These are phyloP conservation scores for Lentinula lateritia DNA, from an alignment of 768 basidiomycete genomes.

Conservation along the genomic window DNA sequence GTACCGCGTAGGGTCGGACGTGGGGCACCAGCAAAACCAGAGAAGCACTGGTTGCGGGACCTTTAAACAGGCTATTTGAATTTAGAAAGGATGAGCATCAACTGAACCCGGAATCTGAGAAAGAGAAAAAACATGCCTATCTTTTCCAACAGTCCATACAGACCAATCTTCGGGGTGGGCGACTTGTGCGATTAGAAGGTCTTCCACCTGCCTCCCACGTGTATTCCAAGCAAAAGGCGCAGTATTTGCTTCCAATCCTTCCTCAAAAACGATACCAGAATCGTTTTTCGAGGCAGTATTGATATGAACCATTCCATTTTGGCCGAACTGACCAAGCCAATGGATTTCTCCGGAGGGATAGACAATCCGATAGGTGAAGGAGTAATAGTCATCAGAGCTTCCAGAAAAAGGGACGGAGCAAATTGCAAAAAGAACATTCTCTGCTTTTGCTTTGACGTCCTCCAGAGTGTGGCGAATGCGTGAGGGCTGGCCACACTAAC, in stretches of 20 bases:
- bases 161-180: constrained; percentile 17
- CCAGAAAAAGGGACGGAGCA: constrained; percentile 6
- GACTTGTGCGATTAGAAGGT: constrained; percentile 17
- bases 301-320: constrained; percentile 37
- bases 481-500: too few relatives aligned
- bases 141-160: constrained; percentile 15
- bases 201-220: not conserved
- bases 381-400: constrained; percentile 17
- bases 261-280: constrained; percentile 16
- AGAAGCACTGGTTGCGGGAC: constrained; percentile 17
- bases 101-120: not conserved
- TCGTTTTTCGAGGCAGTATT: constrained; percentile 10
- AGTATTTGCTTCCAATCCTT: constrained; percentile 17
- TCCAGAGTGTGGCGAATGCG: too few relatives aligned
- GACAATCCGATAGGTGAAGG: constrained; percentile 45
- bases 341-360: constrained; percentile 35
- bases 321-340: constrained; percentile 42
- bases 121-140: constrained; percentile 15
- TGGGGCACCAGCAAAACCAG: constrained; percentile 28
- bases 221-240: constrained; percentile 5
- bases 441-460: not conserved
- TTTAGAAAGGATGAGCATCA: not conserved
- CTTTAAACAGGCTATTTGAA: constrained; percentile 12
- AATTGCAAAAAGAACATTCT: constrained; percentile 9
- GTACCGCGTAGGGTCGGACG: constrained; percentile 8